These are phyloP conservation scores for Gastrodia elata DNA, from an alignment of 106 monocot genomes.

Conservation along the genomic window DNA sequence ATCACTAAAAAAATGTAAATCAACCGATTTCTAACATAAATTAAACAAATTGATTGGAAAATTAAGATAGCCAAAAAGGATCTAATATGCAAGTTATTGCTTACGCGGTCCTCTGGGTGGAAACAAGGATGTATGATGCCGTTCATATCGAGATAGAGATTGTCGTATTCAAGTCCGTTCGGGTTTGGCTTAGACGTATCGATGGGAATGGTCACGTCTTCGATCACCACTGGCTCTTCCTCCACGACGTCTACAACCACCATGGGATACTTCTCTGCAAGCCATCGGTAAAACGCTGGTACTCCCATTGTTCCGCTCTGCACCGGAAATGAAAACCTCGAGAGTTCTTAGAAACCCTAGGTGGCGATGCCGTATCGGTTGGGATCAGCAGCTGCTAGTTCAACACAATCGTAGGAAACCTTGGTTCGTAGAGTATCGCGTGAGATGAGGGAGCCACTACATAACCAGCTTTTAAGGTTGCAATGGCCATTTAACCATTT, in stretches of 20 bases:
- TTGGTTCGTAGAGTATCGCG: too few relatives aligned
- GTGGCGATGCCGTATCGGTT: background rate
- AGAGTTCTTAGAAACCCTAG: background rate
- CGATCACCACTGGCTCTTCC: conserved; percentile 77
- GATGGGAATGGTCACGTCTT: conserved; percentile 62
- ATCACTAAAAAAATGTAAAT: background rate
- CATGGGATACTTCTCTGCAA: conserved; percentile 99
- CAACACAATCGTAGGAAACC: background rate
- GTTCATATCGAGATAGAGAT: conserved; percentile 92
- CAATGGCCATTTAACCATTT: too few relatives aligned
- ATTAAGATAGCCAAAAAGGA: background rate
- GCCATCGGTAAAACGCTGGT: conserved; percentile 91
- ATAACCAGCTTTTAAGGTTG: too few relatives aligned
- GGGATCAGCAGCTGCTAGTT: background rate
- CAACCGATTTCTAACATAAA: background rate
- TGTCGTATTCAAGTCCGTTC: conserved; percentile 78
- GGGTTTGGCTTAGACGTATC: conserved; percentile 90
- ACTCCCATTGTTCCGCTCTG: conserved; percentile 49
- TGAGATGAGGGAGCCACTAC: too few relatives aligned
- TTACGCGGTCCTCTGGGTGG: conserved; percentile 90
- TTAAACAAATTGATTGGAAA: background rate
- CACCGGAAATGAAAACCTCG: background rate
- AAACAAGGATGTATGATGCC: conserved; percentile 96
- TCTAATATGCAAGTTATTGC: background rate
- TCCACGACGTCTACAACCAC: conserved; percentile 88